phyloP scores from a whole-genome alignment of 371 early-diverging fungal genomes.

The Lichtheimia hyalospora region DNA sequence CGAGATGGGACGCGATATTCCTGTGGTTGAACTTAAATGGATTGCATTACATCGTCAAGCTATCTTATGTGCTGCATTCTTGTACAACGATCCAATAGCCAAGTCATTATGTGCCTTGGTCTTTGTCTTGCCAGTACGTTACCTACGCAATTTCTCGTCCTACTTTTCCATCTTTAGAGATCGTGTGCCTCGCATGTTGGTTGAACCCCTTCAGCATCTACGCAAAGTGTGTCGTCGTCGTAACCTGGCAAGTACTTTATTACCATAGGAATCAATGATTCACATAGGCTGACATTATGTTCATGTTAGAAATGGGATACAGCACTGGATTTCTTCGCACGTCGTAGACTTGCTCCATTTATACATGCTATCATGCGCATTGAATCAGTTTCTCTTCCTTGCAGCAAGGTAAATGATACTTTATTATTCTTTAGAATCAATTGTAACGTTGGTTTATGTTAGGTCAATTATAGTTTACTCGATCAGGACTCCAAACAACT shows the following conservation, averaged over 20 bases:
- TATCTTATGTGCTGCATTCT: conserved; percentile 43
- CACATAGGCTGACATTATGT: not conserved
- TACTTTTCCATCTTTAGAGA: conserved; percentile 52
- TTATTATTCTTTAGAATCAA: not conserved
- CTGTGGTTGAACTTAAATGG: conserved; percentile 54
- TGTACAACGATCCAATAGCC: conserved; percentile 32
- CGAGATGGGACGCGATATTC: conserved; percentile 47
- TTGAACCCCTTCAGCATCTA: conserved; percentile 38
- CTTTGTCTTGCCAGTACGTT: conserved; percentile 55
- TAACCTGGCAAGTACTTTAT: conserved; percentile 13
- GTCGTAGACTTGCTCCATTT: conserved; percentile 50
- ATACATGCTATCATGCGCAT: conserved; percentile 59
- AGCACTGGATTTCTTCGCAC: conserved; percentile 50
- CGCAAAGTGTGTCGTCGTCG: conserved; percentile 27
- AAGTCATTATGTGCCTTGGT: conserved; percentile 41
- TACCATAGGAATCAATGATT: not conserved
- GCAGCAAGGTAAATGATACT: conserved; percentile 41
- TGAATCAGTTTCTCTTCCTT: conserved; percentile 60
- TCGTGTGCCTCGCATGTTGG: conserved; percentile 51
- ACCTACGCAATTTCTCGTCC: conserved; percentile 54
- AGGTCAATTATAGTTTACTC: conserved; percentile 56
- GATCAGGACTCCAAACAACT: conserved; percentile 53
- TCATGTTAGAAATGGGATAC: conserved; percentile 37
- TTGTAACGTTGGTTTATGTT: not conserved
- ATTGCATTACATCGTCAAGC: conserved; percentile 50